Conservation (phyloP, 208 protist genomes). For the Crithidia fasciculata region DNA sequence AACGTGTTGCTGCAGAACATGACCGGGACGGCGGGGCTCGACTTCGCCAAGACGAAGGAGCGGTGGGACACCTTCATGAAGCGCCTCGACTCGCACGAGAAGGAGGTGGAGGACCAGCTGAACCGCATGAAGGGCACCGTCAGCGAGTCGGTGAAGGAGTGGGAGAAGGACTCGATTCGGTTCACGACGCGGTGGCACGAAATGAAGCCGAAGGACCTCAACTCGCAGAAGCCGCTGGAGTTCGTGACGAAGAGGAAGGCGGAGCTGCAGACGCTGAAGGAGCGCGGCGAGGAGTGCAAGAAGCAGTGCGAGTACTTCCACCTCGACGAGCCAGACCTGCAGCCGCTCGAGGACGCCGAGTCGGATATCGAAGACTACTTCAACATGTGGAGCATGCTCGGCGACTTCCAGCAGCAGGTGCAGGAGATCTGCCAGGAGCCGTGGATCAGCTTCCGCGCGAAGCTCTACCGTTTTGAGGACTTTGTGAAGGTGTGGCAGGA, state of each 20-base stretch:
- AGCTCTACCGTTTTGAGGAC: conserved; percentile 95
- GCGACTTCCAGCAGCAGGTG: conserved; percentile 87
- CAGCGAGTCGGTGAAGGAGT: conserved; percentile 70
- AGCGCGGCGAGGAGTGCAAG: conserved; percentile 68
- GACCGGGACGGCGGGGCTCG: conserved; percentile 70
- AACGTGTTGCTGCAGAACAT: conserved; percentile 92
- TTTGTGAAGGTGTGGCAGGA: conserved; percentile 94
- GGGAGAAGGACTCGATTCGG: conserved; percentile 85
- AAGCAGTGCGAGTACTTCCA: conserved; percentile 94
- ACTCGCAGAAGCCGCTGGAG: conserved; percentile 68
- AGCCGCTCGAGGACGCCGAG: conserved; percentile 76
- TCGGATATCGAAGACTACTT: conserved; percentile 87
- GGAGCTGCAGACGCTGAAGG: conserved; percentile 82
- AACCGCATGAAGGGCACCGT: conserved; percentile 72
- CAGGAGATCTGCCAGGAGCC: conserved; percentile 76
- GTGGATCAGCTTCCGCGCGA: conserved; percentile 95
- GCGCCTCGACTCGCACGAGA: conserved; percentile 92
- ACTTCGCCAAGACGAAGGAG: conserved; percentile 76
- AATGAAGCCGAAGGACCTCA: conserved; percentile 93
- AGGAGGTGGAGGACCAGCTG: conserved; percentile 93
- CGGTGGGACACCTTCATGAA: conserved; percentile 84
- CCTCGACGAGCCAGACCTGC: conserved; percentile 86
- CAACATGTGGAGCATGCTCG: conserved; percentile 89
- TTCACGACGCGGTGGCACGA: conserved; percentile 94
- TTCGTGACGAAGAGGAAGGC: conserved; percentile 83